Evolutionary conservation across 768 basidiomycete genomes (phyloP).

Genomic region (Mycena haematopus): DNA sequence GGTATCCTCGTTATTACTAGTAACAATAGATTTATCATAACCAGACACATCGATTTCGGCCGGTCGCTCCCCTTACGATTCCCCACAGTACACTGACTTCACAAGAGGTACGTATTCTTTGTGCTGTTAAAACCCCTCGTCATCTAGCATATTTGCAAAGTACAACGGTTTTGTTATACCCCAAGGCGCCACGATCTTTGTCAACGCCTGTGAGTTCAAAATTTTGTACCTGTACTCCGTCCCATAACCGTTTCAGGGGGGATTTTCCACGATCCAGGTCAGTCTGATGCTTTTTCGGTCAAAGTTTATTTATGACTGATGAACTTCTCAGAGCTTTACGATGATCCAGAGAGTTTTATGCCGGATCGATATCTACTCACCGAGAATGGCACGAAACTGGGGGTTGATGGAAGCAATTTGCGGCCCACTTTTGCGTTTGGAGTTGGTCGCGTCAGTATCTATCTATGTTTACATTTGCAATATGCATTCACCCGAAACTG

Average conservation of each 20-base stretch:
- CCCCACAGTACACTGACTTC: constrained; percentile 6
- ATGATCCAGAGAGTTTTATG: constrained; percentile 18
- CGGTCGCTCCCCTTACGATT: background rate
- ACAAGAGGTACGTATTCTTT: background rate
- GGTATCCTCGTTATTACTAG: background rate
- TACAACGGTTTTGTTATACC: constrained; percentile 21
- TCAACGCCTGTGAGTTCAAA: constrained; percentile 17
- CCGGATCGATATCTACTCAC: constrained; percentile 19
- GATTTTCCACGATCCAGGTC: constrained; percentile 22
- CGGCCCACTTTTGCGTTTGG: constrained; percentile 6
- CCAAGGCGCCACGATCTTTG: constrained; percentile 15
- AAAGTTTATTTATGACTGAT: background rate
- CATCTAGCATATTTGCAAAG: background rate
- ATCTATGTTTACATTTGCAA: background rate
- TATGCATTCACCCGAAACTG: background rate
- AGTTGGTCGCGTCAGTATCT: constrained; percentile 11
- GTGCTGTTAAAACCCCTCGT: background rate
- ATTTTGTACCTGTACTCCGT: background rate
- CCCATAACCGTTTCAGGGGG: constrained; percentile 5
- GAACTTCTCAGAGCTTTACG: constrained; percentile 11
- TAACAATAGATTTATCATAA: background rate
- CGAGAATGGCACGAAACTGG: constrained; percentile 22
- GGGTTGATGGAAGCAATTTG: constrained; percentile 7
- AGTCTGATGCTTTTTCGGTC: background rate
- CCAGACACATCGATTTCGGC: constrained; percentile 23